Conservation (phyloP, 192 early-diverging fungal species). For the Coemansia sp. region DNA sequence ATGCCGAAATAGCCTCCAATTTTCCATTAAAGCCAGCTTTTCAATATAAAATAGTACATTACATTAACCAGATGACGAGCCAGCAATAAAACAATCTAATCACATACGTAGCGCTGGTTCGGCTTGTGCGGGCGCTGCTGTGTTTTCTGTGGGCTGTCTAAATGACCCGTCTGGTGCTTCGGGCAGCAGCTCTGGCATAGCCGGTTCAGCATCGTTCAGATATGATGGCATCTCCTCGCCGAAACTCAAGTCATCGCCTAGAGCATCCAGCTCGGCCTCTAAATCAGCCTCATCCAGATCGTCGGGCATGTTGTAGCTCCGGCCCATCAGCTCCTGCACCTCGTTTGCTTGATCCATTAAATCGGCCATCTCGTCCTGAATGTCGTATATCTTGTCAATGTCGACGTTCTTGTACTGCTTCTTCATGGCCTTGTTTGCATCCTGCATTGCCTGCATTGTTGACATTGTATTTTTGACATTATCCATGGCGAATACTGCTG, state of each 20-base stretch:
- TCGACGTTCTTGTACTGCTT: slow-evolving; percentile 95
- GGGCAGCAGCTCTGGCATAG: slow-evolving; percentile 44
- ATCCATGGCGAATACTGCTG: slow-evolving; percentile 86
- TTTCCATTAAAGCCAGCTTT: neutral
- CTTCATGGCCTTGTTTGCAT: slow-evolving; percentile 93
- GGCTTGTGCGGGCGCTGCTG: slow-evolving; percentile 8
- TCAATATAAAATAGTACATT: neutral
- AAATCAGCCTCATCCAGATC: slow-evolving; percentile 96
- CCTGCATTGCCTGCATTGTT: slow-evolving; percentile 96
- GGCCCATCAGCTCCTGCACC: slow-evolving; percentile 91
- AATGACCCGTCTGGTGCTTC: slow-evolving; percentile 27
- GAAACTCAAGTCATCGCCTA: slow-evolving; percentile 85
- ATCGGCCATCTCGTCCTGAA: slow-evolving; percentile 99
- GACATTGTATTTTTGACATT: slow-evolving; percentile 97
- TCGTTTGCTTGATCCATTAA: slow-evolving; percentile 96
- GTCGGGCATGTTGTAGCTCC: slow-evolving; percentile 91
- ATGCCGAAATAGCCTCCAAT: no score
- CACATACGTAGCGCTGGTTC: slow-evolving; percentile 43
- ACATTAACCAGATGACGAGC: neutral
- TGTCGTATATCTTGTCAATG: slow-evolving; percentile 86
- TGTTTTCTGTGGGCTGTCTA: slow-evolving; percentile 19
- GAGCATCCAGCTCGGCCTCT: slow-evolving; percentile 97
- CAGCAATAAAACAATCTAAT: neutral
- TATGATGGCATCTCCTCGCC: slow-evolving; percentile 55
- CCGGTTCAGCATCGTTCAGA: slow-evolving; percentile 16